A percentile compares a stretch with the other conserved stretches of the same genome.
phyloP scores from a whole-genome alignment of 352 stramenopile genomes.

The Sclerospora graminicola region DNA sequence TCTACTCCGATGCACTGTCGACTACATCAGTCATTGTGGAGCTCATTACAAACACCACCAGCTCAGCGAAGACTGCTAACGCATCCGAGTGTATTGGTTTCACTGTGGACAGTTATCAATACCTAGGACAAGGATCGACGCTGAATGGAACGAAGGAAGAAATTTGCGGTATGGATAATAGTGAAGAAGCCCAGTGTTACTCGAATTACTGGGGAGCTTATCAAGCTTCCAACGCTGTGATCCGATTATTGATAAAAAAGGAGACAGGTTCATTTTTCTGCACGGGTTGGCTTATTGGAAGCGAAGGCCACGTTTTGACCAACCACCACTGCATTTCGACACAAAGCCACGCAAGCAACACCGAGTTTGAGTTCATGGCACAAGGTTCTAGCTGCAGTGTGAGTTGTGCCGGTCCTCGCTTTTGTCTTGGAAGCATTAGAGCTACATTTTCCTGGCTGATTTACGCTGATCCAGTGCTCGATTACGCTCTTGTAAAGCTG shows the following conservation, averaged over 20 bases:
- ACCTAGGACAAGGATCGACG: slow-evolving; percentile 16
- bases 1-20: slow-evolving; percentile 30
- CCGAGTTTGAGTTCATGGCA: slow-evolving; percentile 50
- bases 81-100: slow-evolving; percentile 33
- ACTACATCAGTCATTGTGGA: slow-evolving; percentile 36
- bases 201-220: slow-evolving; percentile 6
- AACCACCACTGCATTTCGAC: slow-evolving; percentile 63
- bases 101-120: slow-evolving; percentile 39
- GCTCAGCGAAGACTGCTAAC: slow-evolving; percentile 9
- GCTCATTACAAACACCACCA: slow-evolving; percentile 28
- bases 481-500: slow-evolving; percentile 60
- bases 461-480: slow-evolving; percentile 19
- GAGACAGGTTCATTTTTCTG: slow-evolving; percentile 27
- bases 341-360: slow-evolving; percentile 14
- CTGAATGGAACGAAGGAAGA: slow-evolving; percentile 43
- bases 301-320: slow-evolving; percentile 59
- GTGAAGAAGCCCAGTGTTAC: slow-evolving; percentile 45
- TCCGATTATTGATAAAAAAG: slow-evolving; percentile 44
- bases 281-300: slow-evolving; percentile 53
- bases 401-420: slow-evolving; percentile 27
- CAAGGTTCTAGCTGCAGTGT: slow-evolving; percentile 40
- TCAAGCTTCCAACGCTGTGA: slow-evolving; percentile 19
- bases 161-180: slow-evolving; percentile 53
- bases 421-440: slow-evolving; percentile 36
- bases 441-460: slow-evolving; percentile 38